Evolutionary conservation across 148 eudicot genomes (phyloP), one percentile per base, ranked within the genome.

Genomic region (Pharnaceum exiguum): DNA sequence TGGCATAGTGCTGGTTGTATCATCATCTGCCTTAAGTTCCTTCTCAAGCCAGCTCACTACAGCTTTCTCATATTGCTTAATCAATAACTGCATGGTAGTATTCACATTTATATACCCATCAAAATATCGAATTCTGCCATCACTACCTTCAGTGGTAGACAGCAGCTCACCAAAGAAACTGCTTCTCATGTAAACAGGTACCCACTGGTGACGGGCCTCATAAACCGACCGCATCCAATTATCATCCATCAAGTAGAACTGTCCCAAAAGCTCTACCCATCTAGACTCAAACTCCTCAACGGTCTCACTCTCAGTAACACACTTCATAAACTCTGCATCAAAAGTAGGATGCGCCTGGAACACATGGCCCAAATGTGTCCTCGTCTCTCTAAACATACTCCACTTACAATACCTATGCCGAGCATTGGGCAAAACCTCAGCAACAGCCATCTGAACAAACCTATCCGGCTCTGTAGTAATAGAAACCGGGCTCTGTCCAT

Each of bases 161-260:
- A 54, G 42, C 25, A 76, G 33, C 57, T 68, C 77, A 28, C 74
- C 81, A 10, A 77, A 77, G 32, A 72, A 77, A 17, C 71, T 72
- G 38, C 33, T 71, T 29, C 74, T 68, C 62, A 72, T 37, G 55
- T 60, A 72, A 27, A 61, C 68, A n/a, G 81, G 81, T 19, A 77
- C 75, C 81, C 81, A 77, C 24, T 65, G 71, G 42, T 62, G 71
- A 36, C 81, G 74, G 65, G 74, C 73, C 32, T 56, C 66, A 53
- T 68, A 69, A 49, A 72, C 49, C 0, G 77, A 72, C 27, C 52
- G 77, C 51, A 77, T 50, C 81, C 81, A 77, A 36, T 72, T 62
- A 43, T 77, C 62, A 56, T 72, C 65, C 60, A 69, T 60, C 17
- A 77, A 62, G 55, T 60, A 72, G 56, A 64, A 77, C 54, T 65